Evolutionary conservation across 805 yeast genomes (phyloP).

Genomic region (Kodamaea fukazawae): DNA sequence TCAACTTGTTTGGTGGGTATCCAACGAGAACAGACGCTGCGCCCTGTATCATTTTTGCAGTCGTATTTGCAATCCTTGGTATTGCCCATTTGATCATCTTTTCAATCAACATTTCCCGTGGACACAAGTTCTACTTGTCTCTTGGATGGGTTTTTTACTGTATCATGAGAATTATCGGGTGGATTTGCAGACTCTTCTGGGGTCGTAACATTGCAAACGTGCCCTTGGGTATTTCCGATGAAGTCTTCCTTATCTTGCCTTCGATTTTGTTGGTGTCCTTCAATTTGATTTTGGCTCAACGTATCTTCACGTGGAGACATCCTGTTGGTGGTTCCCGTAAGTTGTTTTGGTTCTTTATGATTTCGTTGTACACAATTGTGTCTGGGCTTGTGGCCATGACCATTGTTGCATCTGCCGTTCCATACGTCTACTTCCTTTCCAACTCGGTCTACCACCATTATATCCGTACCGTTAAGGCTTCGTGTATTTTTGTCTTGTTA

Average conservation of each 20-base stretch:
- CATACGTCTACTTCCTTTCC: slow-evolving; percentile 55
- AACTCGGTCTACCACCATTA: slow-evolving; percentile 47
- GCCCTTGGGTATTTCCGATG: slow-evolving; percentile 53
- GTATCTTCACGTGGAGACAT: slow-evolving; percentile 75
- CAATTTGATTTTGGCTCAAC: slow-evolving; percentile 65
- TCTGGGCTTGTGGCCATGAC: slow-evolving; percentile 64
- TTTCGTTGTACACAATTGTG: slow-evolving; percentile 51
- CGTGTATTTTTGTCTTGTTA: slow-evolving; percentile 30
- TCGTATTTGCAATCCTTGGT: slow-evolving; percentile 47
- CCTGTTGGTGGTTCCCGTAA: slow-evolving; percentile 62
- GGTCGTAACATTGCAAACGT: slow-evolving; percentile 46
- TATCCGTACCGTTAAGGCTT: slow-evolving; percentile 33
- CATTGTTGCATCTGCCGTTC: slow-evolving; percentile 58
- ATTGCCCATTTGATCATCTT: slow-evolving; percentile 50
- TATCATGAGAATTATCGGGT: slow-evolving; percentile 55
- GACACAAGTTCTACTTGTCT: slow-evolving; percentile 59
- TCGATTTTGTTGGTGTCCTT: slow-evolving; percentile 57
- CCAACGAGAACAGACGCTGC: slow-evolving; percentile 53
- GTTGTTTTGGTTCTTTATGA: slow-evolving; percentile 51
- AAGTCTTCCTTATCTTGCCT: slow-evolving; percentile 55
- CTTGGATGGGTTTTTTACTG: slow-evolving; percentile 55
- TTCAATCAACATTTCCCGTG: slow-evolving; percentile 46
- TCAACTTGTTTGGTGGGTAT: slow-evolving; percentile 61
- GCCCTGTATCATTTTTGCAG: slow-evolving; percentile 58
- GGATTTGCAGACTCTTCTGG: slow-evolving; percentile 58